Evolutionary conservation across 192 early-diverging fungal species (phyloP).

Genomic region (Cladochytrium replicatum): DNA sequence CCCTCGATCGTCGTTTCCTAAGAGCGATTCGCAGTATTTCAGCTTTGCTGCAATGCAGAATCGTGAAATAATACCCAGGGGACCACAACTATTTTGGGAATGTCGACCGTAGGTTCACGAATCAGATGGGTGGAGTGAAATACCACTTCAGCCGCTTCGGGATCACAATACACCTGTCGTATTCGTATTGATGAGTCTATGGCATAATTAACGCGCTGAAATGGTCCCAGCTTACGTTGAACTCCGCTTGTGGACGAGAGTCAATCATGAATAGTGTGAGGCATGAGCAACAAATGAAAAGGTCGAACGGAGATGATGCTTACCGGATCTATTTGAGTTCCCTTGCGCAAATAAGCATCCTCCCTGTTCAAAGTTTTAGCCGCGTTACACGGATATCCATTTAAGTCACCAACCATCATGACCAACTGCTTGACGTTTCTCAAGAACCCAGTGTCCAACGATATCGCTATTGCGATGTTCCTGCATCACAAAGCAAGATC

Average conservation of each 20-base stretch:
- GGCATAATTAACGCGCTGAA: too few species aligned
- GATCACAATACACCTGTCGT: slow-evolving; percentile 37
- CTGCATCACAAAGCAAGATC: neutral
- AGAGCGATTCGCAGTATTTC: too few species aligned
- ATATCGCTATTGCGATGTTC: slow-evolving; percentile 37
- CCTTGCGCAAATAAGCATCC: slow-evolving; percentile 32
- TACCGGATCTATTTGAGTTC: slow-evolving; percentile 30
- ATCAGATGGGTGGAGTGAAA: slow-evolving; percentile 16
- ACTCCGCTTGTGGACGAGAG: slow-evolving; percentile 4
- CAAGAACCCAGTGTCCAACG: slow-evolving; percentile 35
- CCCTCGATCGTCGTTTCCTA: slow-evolving; percentile 32
- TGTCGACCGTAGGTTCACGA: neutral
- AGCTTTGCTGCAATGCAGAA: too few species aligned
- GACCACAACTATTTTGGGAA: slow-evolving; percentile 20
- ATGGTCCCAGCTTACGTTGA: too few species aligned
- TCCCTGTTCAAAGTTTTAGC: too few species aligned
- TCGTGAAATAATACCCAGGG: too few species aligned
- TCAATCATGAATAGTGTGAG: neutral
- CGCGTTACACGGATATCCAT: too few species aligned
- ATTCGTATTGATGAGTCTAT: too few species aligned
- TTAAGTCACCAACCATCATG: too few species aligned
- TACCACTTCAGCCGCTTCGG: slow-evolving; percentile 34
- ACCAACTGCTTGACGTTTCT: slow-evolving; percentile 24
- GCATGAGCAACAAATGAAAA: too few species aligned
- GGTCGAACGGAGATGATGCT: too few species aligned